Conservation (phyloP, 805 yeast species). For the Candida oleophila region DNA sequence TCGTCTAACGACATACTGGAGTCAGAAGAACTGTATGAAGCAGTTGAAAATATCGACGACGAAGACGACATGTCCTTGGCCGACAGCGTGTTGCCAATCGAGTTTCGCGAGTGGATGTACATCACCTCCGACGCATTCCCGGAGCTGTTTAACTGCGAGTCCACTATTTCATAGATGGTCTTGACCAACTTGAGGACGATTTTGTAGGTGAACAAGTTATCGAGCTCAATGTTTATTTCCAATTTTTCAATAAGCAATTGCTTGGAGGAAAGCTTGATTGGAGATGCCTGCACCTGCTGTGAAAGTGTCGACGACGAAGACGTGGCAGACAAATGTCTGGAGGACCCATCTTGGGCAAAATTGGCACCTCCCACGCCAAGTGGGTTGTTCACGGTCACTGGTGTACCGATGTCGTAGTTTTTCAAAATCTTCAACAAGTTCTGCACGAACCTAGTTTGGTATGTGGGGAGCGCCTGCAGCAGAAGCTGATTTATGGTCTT, state of each 20-base stretch:
- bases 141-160: slow-evolving; percentile 17
- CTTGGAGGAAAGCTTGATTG: slow-evolving; percentile 37
- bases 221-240: slow-evolving; percentile 42
- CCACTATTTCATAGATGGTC: slow-evolving; percentile 24
- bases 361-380: slow-evolving; percentile 1
- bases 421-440: slow-evolving; percentile 33
- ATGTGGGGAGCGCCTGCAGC: slow-evolving; percentile 20
- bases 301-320: not conserved
- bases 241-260: slow-evolving; percentile 44
- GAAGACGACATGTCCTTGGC: slow-evolving; percentile 4
- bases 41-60: slow-evolving; percentile 36
- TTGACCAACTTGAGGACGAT: slow-evolving; percentile 29
- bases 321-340: not conserved
- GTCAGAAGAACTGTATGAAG: slow-evolving; percentile 21
- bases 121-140: not conserved
- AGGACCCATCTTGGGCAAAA: not conserved
- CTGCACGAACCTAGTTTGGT: slow-evolving; percentile 33
- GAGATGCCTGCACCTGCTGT: slow-evolving; percentile 23
- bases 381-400: slow-evolving; percentile 1
- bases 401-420: slow-evolving; percentile 38
- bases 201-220: slow-evolving; percentile 37
- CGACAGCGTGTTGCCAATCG: not conserved
- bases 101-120: not conserved
- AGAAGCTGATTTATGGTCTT: slow-evolving; percentile 1
- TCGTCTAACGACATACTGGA: slow-evolving; percentile 29